phyloP scores from a whole-genome alignment of 2,329 filamentous ascomycete species.

The Alternaria infectoria region DNA sequence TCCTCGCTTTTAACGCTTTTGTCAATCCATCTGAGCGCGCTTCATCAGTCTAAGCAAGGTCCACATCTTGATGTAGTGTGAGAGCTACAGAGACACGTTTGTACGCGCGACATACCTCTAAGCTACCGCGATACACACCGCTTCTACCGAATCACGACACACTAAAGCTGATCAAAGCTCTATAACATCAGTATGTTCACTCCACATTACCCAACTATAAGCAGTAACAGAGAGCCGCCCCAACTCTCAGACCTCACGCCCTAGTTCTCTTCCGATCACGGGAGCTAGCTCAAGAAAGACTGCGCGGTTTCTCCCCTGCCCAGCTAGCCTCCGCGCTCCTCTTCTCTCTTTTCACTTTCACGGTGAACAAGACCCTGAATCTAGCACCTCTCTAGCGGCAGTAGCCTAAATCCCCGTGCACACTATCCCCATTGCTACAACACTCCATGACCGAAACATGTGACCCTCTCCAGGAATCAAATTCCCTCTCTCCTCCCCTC shows the following conservation, averaged over 20 bases:
- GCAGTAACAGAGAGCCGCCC: background rate
- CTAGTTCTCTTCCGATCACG: background rate
- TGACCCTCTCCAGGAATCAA: background rate
- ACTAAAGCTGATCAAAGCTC: background rate
- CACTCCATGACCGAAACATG: background rate
- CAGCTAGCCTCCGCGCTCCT: background rate
- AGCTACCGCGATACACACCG: background rate
- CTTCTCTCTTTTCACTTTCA: background rate
- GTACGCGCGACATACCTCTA: background rate
- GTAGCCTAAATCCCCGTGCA: background rate
- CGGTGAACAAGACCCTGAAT: background rate
- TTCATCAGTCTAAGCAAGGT: background rate
- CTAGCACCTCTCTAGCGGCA: background rate
- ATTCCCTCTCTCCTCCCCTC: background rate
- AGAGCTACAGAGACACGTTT: background rate
- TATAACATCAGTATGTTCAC: background rate
- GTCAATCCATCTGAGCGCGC: rapidly evolving
- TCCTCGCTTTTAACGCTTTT: background rate
- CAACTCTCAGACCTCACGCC: background rate
- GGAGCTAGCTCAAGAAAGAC: background rate
- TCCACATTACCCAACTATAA: no score
- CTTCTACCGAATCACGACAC: background rate
- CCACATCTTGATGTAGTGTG: background rate
- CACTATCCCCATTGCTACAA: background rate
- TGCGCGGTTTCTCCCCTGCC: background rate